These are phyloP conservation scores for Eryngium alpinum DNA, from an alignment of 140 eudicot species.

Conservation along the genomic window DNA sequence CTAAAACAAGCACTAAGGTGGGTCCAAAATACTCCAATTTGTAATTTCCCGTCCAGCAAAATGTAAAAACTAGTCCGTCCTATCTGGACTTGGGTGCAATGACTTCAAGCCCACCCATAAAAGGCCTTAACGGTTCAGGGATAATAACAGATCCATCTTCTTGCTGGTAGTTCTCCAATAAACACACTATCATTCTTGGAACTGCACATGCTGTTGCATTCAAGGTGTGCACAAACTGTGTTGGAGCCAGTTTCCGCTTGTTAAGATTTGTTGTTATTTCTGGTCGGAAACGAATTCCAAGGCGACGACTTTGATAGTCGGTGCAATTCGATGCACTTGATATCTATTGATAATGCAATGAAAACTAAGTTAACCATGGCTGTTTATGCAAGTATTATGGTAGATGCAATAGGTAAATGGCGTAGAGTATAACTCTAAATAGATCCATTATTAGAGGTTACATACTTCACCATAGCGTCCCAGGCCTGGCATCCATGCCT, in stretches of 20 bases:
- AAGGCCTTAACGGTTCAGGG: conserved; percentile 75
- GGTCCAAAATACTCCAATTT: no score
- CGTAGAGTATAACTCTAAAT: neutral
- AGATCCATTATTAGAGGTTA: neutral
- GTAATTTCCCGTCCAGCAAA: no score
- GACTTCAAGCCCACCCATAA: conserved; percentile 74
- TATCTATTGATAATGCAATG: conserved; percentile 38
- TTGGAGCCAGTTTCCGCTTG: conserved; percentile 46
- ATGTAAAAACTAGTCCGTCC: neutral
- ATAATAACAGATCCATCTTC: conserved; percentile 81
- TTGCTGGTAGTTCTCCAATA: conserved; percentile 85
- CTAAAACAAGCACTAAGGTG: no score
- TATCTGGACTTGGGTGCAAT: conserved; percentile 34
- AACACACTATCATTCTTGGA: conserved; percentile 89
- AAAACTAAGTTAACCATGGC: neutral
- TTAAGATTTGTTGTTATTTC: conserved; percentile 32
- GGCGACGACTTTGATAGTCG: conserved; percentile 86
- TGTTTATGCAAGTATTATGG: neutral
- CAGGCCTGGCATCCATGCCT: conserved; percentile 99
- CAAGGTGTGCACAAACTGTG: conserved; percentile 85
- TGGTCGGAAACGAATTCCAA: conserved; percentile 85
- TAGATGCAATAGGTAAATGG: neutral
- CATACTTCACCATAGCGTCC: conserved; percentile 92
- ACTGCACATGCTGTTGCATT: conserved; percentile 97
- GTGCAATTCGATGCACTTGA: conserved; percentile 98